Percentiles rank a stretch among this genome's conserved stretches.
phyloP scores from a whole-genome alignment of 169 alveolate species.

The Plasmodium berghei region DNA sequence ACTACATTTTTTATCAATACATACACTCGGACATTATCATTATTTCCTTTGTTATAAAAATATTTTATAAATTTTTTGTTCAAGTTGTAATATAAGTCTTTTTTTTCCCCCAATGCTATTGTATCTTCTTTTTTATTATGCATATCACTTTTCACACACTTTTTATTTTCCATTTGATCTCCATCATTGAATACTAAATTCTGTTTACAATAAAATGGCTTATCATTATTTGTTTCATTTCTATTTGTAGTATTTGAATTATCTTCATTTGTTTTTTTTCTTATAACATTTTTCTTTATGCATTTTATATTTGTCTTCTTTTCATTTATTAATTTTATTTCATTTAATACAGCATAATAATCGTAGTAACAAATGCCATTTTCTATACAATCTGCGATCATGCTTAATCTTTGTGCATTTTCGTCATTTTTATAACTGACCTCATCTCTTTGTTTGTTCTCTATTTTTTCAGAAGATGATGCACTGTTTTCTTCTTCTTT shows the following conservation, averaged over 20 bases:
- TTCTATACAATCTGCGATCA: neutral
- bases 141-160: neutral
- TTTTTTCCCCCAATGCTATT: neutral
- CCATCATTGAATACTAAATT: neutral
- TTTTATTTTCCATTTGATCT: neutral
- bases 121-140: neutral
- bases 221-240: neutral
- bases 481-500: too few relatives aligned
- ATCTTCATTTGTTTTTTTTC: slow-evolving; percentile 4
- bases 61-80: slow-evolving; percentile 55
- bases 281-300: neutral
- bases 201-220: neutral
- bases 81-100: slow-evolving; percentile 14
- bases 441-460: neutral
- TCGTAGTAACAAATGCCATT: slow-evolving; percentile 33
- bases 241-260: neutral
- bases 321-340: slow-evolving; percentile 3
- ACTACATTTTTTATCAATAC: slow-evolving; percentile 31
- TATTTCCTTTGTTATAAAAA: slow-evolving; percentile 49
- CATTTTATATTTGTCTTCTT: slow-evolving; percentile 8
- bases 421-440: neutral
- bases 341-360: slow-evolving; percentile 32
- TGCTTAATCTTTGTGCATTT: neutral
- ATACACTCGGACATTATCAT: slow-evolving; percentile 25
- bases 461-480: neutral